Base-by-base conservation (phyloP, 768 basidiomycete genomes). In the Pleurotus pulmonarius region DNA sequence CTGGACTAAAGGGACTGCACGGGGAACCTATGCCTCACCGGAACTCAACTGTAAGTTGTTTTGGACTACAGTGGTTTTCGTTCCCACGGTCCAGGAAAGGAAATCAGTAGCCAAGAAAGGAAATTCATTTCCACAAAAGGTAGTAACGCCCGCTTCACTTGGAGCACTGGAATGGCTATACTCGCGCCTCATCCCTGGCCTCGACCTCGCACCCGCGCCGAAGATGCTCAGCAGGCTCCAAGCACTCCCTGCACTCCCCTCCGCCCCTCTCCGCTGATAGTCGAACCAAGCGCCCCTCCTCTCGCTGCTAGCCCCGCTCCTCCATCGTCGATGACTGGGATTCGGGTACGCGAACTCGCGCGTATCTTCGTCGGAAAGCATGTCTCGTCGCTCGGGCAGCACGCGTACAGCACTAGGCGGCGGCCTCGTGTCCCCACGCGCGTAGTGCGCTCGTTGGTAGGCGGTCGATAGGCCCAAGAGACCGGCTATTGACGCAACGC, bases 341-440 rank as follows among this genome's bases (percentile, higher is more conserved):
- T 39, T 39, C 7, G 46, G 61, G 60, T 59, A 41, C n/a, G 34
- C 69, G 60, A 87, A 83, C 13, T 82, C 78, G 8, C 76, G 74
- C 2, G 77, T 74, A 62, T 91, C 90, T 68, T 91, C 90, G 55
- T 92, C 88, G 3, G 83, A 87, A 34, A 91, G 78, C 81, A 92
- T 90, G 65, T 92, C 88, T 26, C 79, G 76, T 26, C 89, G 76
- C 54, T 74, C 62, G 20, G 62, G 60, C 49, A 65, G 55, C 57
- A 66, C 62, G 46, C 65, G 60, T 20, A 63, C 57, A 38, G 59
- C 65, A 39, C 64, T 65, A 46, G 68, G 51, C 13, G 37, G 22
- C 7, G 51, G 37, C n/a, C 51, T 34, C n/a, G n/a, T 16, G 41
- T 44, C 20, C 6, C n/a, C 41, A 13, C n/a, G 41, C 41, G 41